phyloP scores from a whole-genome alignment of 2,329 filamentous ascomycete genomes.

The Rutstroemia sp. region DNA sequence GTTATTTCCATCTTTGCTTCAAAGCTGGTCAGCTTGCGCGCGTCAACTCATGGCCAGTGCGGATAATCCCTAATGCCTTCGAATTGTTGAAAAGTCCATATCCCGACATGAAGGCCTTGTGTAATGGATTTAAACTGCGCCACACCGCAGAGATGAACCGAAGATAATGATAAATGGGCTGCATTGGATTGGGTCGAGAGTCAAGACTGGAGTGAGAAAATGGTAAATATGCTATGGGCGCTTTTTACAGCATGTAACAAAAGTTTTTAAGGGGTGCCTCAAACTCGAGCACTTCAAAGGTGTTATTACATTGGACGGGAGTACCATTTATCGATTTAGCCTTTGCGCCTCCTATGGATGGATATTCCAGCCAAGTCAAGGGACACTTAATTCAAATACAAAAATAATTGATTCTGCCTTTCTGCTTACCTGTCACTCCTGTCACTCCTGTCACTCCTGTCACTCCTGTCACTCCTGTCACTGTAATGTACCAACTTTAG shows the following conservation, averaged over 20 bases:
- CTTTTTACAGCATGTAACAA: background rate
- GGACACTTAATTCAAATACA: background rate
- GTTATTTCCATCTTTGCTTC: constrained; percentile 95
- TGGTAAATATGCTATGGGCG: background rate
- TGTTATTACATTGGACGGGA: background rate
- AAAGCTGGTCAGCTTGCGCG: constrained; percentile 74
- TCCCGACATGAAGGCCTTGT: constrained; percentile 88
- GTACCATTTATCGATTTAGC: background rate
- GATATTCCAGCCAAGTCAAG: background rate
- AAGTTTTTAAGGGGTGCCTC: background rate
- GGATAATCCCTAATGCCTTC: constrained; percentile 87
- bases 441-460: too few species aligned
- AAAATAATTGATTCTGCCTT: background rate
- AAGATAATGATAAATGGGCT: constrained; percentile 8
- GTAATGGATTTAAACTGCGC: constrained; percentile 82
- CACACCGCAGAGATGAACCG: constrained; percentile 22
- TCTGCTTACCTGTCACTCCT: too few species aligned
- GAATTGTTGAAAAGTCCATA: constrained; percentile 85
- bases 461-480: too few species aligned
- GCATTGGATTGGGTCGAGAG: background rate
- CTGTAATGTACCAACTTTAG: too few species aligned
- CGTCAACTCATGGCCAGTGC: constrained; percentile 75
- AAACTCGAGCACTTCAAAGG: background rate
- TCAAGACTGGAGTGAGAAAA: background rate
- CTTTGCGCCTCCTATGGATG: background rate